Evolutionary conservation across 768 basidiomycete species (phyloP), one percentile per base, ranked within the genome.

Genomic region (Cystofilobasidium macerans): DNA sequence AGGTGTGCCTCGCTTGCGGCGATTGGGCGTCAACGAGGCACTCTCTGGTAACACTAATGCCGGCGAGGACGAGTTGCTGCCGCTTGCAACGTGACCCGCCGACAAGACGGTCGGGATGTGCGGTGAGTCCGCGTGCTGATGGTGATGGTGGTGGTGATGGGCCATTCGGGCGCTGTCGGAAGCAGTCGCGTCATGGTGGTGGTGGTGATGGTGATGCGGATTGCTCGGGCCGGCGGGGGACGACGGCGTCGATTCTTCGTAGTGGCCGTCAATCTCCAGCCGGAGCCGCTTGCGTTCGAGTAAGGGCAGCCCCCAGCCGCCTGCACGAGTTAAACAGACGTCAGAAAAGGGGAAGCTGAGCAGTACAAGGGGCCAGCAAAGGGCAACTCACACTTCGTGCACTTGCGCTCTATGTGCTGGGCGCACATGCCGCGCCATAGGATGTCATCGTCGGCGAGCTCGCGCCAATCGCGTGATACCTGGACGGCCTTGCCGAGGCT

Each of bases 341-440:
- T 14, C 16, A 33, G 35, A 14, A 28, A 36, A 64, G 61, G 14
- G 24, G 22, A 30, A 12, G 35, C 28, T 54, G 65, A 42, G n/a
- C 3, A n/a, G 62, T 42, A 43, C 45, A 51, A 0, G 20, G 12
- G 22, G n/a, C 51, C 53, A 24, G 53, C 28, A 18, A 26, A 22
- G 36, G 20, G 35, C 26, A 11, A 35, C 67, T 47, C 47, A 68
- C 95, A 98, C 76, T 94, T 95, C 71, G 82, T 84, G 72, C 95
- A 99, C 73, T 91, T 94, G 72, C 91, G 86, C 24, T 94, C 94
- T 63, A 99, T 98, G 69, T 99, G 95, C 75, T 99, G 95, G 73
- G 94, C 90, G 75, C 95, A 98, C 74, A 99, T 98, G 26, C 85
- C 85, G 45, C 86, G 82, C 95, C 95, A 99, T 57, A 99, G 82